Evolutionary conservation across 1,284 basidiomycete genomes (phyloP).

Genomic region (Leccinum pallidistipes): DNA sequence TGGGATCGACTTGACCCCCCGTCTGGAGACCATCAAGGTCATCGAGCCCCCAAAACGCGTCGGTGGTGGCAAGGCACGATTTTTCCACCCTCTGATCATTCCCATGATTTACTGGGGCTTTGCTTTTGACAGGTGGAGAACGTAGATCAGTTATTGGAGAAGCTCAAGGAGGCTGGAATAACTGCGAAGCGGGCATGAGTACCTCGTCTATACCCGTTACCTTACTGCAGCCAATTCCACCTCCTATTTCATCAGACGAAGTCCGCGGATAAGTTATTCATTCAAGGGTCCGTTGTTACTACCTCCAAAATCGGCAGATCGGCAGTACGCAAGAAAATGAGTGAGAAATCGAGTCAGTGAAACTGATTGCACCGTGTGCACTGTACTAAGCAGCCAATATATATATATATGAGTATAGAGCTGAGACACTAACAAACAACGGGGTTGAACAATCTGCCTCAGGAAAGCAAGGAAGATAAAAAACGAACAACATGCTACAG

Average conservation of each 20-base stretch:
- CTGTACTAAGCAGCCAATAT: conserved; percentile 18
- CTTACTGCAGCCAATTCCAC: background rate
- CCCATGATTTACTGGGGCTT: background rate
- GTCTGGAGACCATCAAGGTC: conserved; percentile 89
- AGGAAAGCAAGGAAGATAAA: conserved; percentile 4
- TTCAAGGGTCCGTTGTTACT: conserved; percentile 16
- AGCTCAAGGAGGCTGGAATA: conserved; percentile 90
- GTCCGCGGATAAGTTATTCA: conserved; percentile 16
- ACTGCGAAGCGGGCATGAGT: conserved; percentile 40
- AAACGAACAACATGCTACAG: conserved; percentile 29
- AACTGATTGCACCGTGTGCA: conserved; percentile 13
- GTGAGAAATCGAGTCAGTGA: conserved; percentile 1
- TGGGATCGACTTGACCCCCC: conserved; percentile 78
- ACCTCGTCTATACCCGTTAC: conserved; percentile 12
- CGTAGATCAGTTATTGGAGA: conserved; percentile 89
- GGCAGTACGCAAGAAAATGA: conserved; percentile 19
- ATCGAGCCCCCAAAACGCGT: conserved; percentile 88
- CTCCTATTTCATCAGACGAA: background rate
- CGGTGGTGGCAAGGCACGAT: conserved; percentile 85
- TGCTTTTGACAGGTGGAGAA: conserved; percentile 56
- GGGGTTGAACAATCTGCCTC: conserved; percentile 10
- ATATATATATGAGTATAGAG: conserved; percentile 29
- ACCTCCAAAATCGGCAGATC: conserved; percentile 2
- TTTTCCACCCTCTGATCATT: background rate
- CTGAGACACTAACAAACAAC: conserved; percentile 6